Percentiles rank a stretch among this genome's conserved stretches.
These are phyloP conservation scores for Begonia peltatifolia DNA, from an alignment of 306 rosid genomes.

Conservation along the genomic window DNA sequence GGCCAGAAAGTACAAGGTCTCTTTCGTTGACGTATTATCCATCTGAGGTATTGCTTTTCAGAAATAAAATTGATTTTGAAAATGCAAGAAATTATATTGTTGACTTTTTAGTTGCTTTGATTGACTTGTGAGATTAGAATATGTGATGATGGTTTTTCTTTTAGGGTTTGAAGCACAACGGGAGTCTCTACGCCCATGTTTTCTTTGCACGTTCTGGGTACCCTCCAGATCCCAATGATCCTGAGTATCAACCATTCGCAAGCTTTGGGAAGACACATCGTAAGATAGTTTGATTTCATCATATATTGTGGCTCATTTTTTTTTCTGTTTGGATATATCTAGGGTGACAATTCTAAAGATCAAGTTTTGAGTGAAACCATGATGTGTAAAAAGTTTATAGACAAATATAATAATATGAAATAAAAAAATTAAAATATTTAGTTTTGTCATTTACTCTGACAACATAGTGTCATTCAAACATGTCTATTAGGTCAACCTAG, in stretches of 20 bases:
- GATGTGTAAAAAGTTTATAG: too few species aligned
- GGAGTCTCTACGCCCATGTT: conserved; percentile 70
- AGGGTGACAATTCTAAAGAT: not conserved
- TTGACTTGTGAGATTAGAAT: conserved; percentile 1
- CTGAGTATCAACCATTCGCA: conserved; percentile 63
- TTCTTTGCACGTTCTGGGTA: conserved; percentile 84
- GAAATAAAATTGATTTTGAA: not conserved
- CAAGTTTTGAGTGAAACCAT: too few species aligned
- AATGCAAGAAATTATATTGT: too few species aligned
- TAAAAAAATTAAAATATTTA: too few species aligned
- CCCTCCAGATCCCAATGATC: conserved; percentile 81
- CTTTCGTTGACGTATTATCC: conserved; percentile 48
- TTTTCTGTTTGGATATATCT: not conserved
- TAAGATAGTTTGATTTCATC: conserved; percentile 16
- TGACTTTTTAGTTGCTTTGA: not conserved
- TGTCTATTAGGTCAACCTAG: too few species aligned
- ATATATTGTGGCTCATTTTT: not conserved
- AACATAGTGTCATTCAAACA: too few species aligned
- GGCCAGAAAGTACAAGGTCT: conserved; percentile 46
- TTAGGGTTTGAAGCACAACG: conserved; percentile 71
- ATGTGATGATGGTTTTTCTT: conserved; percentile 8
- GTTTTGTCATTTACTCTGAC: too few species aligned
- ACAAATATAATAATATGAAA: too few species aligned
- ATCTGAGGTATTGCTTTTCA: conserved; percentile 44
- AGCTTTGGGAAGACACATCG: conserved; percentile 67